Evolutionary conservation across 192 early-diverging fungal species (phyloP).

Genomic region (Linnemannia exigua): DNA sequence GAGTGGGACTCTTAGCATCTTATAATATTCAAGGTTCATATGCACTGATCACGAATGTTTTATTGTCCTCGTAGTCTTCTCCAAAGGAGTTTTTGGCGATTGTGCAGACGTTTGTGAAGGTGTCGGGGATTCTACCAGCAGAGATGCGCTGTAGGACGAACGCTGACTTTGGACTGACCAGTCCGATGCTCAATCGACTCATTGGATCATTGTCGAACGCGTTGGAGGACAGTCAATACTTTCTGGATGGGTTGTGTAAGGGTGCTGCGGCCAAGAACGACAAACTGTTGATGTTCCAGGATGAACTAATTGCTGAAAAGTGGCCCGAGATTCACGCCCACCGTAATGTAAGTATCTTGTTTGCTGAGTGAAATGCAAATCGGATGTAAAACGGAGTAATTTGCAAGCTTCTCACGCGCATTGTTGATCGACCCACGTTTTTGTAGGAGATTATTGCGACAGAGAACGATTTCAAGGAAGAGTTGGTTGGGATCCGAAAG

Average conservation of each 20-base stretch:
- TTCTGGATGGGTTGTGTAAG: slow-evolving; percentile 62
- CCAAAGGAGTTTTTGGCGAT: slow-evolving; percentile 72
- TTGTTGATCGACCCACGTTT: background rate
- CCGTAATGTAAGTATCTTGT: slow-evolving; percentile 55
- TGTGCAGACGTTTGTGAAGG: slow-evolving; percentile 62
- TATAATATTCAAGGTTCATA: background rate
- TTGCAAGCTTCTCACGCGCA: background rate
- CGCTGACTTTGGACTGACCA: slow-evolving; percentile 27
- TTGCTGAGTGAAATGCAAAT: background rate
- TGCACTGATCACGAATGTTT: background rate
- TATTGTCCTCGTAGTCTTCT: slow-evolving; percentile 55
- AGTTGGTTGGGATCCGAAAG: slow-evolving; percentile 66
- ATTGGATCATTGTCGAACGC: slow-evolving; percentile 58
- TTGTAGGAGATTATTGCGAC: slow-evolving; percentile 64
- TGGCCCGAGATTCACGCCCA: slow-evolving; percentile 64
- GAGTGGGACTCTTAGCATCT: background rate
- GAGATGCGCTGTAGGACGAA: background rate
- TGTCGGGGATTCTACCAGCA: slow-evolving; percentile 42
- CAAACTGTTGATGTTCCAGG: slow-evolving; percentile 72
- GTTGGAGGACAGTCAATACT: slow-evolving; percentile 44
- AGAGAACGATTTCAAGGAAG: slow-evolving; percentile 67
- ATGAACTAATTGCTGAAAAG: slow-evolving; percentile 47
- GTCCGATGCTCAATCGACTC: slow-evolving; percentile 48
- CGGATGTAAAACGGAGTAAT: background rate
- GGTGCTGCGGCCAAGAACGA: slow-evolving; percentile 62